phyloP scores from a whole-genome alignment of 73 alveolate species.

The Symbiodinium pilosum region DNA sequence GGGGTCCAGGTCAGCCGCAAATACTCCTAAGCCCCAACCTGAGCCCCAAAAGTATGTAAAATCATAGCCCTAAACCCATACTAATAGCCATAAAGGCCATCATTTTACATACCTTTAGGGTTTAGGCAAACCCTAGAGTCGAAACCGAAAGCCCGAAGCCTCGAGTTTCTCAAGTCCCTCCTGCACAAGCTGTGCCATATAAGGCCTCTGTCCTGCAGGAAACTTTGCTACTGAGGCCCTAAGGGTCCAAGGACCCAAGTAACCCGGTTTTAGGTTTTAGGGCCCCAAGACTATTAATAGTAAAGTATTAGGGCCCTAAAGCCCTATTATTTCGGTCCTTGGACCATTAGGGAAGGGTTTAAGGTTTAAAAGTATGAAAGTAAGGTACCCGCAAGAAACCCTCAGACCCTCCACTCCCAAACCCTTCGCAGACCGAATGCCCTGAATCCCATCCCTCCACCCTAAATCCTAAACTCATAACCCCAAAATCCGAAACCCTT shows the following conservation, averaged over 20 bases:
- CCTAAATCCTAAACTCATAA: not conserved
- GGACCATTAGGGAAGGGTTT: too few relatives aligned
- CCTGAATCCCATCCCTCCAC: not conserved
- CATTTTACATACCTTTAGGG: too few relatives aligned
- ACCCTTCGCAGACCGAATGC: not conserved
- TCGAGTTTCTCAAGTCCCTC: too few relatives aligned
- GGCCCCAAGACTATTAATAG: not conserved
- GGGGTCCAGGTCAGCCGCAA: too few relatives aligned
- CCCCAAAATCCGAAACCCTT: not conserved
- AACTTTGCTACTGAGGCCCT: not conserved
- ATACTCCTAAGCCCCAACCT: too few relatives aligned
- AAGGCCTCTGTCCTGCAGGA: not conserved
- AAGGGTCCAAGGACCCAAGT: not conserved
- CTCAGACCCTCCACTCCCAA: not conserved
- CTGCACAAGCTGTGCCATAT: too few relatives aligned
- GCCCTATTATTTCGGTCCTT: too few relatives aligned
- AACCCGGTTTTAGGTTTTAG: not conserved
- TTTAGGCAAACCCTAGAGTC: not conserved
- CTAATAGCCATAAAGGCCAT: too few relatives aligned
- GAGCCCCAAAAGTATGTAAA: too few relatives aligned
- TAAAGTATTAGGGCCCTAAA: not conserved
- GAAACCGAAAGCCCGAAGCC: not conserved
- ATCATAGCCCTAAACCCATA: too few relatives aligned
- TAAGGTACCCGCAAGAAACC: not conserved
- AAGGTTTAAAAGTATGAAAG: too few relatives aligned